Percentiles rank a stretch among this genome's conserved stretches.
These are phyloP conservation scores for Puccinia brachypodii DNA, from an alignment of 1,284 basidiomycete genomes.

Conservation along the genomic window DNA sequence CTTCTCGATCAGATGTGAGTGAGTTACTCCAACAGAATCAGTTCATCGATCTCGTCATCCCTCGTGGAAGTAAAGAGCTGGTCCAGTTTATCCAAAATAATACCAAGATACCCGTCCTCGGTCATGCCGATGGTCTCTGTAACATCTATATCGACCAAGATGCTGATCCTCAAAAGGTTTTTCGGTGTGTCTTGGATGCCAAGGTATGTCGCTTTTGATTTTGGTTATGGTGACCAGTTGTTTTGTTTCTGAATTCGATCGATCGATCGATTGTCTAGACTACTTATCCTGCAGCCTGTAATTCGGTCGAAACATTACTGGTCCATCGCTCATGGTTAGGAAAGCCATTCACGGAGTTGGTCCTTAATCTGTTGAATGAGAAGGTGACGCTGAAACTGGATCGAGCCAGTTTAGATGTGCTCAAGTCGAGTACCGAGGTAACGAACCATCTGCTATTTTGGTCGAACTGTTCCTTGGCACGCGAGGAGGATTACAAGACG, in stretches of 20 bases:
- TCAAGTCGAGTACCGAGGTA: conserved; percentile 51
- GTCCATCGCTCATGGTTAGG: conserved; percentile 71
- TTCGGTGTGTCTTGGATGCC: conserved; percentile 80
- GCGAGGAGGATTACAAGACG: conserved; percentile 69
- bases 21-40: conserved; percentile 79
- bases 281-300: conserved; percentile 95
- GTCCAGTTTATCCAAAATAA: conserved; percentile 84
- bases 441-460: conserved; percentile 38
- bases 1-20: conserved; percentile 88
- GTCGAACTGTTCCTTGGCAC: conserved; percentile 31
- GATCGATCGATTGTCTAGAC: conserved; percentile 63
- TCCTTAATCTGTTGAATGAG: conserved; percentile 66
- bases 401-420: conserved; percentile 63
- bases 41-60: conserved; percentile 96
- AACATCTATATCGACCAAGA: conserved; percentile 81
- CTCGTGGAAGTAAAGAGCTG: conserved; percentile 86
- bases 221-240: not conserved
- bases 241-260: not conserved
- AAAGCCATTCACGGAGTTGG: conserved; percentile 78
- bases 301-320: conserved; percentile 85
- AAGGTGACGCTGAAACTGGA: conserved; percentile 79
- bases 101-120: conserved; percentile 96
- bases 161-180: conserved; percentile 74
- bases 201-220: conserved; percentile 66
- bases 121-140: conserved; percentile 95